A percentile compares a stretch with the other conserved stretches of the same genome.
Conservation (phyloP, 2,329 filamentous ascomycete species). For the Penicillium sp. region DNA sequence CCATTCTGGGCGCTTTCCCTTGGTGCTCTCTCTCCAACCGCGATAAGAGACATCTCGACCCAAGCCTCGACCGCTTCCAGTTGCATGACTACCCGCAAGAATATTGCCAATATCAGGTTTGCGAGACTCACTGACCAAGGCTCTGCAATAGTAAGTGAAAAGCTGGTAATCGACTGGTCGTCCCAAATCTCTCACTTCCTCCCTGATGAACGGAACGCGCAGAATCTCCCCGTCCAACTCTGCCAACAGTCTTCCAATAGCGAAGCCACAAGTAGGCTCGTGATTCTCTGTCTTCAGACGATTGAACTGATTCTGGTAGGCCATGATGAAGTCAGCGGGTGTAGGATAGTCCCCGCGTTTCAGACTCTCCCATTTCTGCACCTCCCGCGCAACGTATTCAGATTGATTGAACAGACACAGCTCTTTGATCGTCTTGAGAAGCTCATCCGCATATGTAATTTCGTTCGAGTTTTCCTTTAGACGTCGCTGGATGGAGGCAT, state of each 20-base stretch:
- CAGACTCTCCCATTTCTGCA: not conserved
- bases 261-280: not conserved
- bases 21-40: not conserved
- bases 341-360: not conserved
- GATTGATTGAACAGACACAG: not conserved
- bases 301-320: conserved; percentile 4
- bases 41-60: conserved; percentile 1
- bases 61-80: not conserved
- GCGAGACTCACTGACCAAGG: not conserved
- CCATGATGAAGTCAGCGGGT: not conserved
- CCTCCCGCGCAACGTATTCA: not conserved
- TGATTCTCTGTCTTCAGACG: not conserved
- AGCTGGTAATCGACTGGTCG: not conserved
- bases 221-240: not conserved
- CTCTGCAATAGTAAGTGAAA: conserved; percentile 2
- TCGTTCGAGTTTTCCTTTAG: not conserved
- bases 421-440: not conserved
- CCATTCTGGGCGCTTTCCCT: not conserved
- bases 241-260: not conserved
- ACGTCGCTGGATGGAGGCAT: not conserved
- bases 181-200: not conserved
- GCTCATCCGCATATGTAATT: not conserved
- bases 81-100: not conserved
- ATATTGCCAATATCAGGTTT: not conserved
- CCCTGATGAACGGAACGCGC: not conserved